Conservation (phyloP, 2,329 filamentous ascomycete genomes). For the Fusarium haematococcum region DNA sequence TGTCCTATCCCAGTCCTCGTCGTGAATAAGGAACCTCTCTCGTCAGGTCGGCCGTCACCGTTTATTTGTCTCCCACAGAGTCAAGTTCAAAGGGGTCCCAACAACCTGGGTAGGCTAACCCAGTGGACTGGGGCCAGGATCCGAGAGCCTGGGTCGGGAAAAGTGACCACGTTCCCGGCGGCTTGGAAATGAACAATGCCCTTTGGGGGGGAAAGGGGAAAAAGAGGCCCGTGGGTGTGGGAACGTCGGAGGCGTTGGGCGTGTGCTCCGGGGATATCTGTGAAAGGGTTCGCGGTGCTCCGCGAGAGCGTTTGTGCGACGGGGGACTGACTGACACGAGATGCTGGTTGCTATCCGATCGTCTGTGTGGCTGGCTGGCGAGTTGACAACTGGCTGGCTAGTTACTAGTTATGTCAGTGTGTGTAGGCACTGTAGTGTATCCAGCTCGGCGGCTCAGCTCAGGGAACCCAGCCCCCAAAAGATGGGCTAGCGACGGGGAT, state of each 20-base stretch:
- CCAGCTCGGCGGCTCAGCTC: neutral
- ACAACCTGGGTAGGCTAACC: conserved; percentile 38
- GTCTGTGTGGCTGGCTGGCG: neutral
- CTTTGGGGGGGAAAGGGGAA: neutral
- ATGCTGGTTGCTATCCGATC: neutral
- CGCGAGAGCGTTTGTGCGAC: conserved; percentile 5
- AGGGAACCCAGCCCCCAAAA: neutral
- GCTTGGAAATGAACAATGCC: conserved; percentile 34
- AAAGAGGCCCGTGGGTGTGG: conserved; percentile 2
- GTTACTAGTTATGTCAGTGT: neutral
- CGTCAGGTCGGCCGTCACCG: neutral
- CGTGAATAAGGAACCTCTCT: neutral
- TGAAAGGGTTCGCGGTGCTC: neutral
- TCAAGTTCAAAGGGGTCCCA: conserved; percentile 31
- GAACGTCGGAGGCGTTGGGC: conserved; percentile 1
- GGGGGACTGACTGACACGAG: neutral
- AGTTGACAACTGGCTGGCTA: conserved; percentile 2
- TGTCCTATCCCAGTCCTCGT: neutral
- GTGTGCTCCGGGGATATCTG: neutral
- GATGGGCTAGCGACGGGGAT: neutral
- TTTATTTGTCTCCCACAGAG: neutral
- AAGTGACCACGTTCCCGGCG: conserved; percentile 34
- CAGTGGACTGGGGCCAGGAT: conserved; percentile 37
- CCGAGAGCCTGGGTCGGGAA: conserved; percentile 42
- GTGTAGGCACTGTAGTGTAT: neutral